These are phyloP conservation scores for Pelagomonas calceolata DNA, from an alignment of 108 stramenopile species.

Conservation along the genomic window DNA sequence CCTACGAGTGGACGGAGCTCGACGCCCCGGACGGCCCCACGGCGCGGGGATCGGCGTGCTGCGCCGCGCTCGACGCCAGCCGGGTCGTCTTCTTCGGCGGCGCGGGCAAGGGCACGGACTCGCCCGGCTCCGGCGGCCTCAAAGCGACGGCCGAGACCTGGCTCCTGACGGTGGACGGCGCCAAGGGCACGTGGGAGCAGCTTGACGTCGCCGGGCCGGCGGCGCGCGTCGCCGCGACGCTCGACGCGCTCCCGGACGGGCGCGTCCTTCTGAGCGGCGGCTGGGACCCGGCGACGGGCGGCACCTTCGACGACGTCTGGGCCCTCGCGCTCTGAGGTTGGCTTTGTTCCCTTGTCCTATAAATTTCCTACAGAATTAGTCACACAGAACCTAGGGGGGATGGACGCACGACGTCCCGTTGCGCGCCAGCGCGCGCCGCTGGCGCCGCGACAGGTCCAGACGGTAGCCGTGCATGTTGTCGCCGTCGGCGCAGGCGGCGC, in stretches of 20 bases:
- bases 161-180: constrained; percentile 12
- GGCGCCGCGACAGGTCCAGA: not conserved
- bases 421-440: not conserved
- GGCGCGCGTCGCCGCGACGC: not conserved
- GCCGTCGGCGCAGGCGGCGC: not conserved
- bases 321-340: constrained; percentile 1
- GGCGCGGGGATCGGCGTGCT: not conserved
- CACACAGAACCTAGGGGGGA: not conserved
- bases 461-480: not conserved
- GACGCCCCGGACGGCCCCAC: not conserved
- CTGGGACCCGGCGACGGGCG: constrained; percentile 14
- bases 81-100: constrained; percentile 18
- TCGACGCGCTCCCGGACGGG: not conserved
- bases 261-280: constrained; percentile 12
- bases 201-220: not conserved
- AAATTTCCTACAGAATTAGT: too few relatives aligned
- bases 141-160: constrained; percentile 9
- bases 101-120: constrained; percentile 4
- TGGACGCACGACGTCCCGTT: not conserved
- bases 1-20: constrained; percentile 1
- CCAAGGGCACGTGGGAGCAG: not conserved
- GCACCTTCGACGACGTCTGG: constrained; percentile 17
- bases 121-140: constrained; percentile 9
- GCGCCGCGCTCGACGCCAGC: not conserved
- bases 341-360: not conserved